phyloP scores from a whole-genome alignment of 2,329 filamentous ascomycete genomes.

The Sphaerulina vaccinii region DNA sequence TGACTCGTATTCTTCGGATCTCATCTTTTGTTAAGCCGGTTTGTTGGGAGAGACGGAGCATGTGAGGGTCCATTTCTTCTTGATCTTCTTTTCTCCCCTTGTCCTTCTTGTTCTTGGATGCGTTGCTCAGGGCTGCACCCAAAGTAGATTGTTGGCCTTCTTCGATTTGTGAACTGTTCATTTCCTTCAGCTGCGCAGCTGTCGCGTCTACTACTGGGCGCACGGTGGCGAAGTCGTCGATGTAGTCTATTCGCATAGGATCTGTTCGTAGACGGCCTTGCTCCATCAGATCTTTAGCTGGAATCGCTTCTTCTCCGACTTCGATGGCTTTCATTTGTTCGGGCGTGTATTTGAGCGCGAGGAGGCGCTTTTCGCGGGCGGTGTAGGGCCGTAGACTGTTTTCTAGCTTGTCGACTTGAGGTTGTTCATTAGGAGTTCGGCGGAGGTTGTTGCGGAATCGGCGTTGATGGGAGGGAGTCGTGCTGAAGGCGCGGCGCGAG shows the following conservation, averaged over 20 bases:
- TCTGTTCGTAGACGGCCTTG: constrained; percentile 73
- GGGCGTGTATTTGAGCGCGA: constrained; percentile 70
- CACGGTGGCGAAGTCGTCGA: constrained; percentile 78
- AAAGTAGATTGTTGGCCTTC: constrained; percentile 23
- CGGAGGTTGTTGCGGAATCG: constrained; percentile 33
- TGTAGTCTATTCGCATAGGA: constrained; percentile 68
- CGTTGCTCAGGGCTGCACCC: neutral
- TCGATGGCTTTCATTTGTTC: constrained; percentile 79
- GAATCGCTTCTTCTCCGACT: constrained; percentile 75
- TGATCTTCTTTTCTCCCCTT: constrained; percentile 41
- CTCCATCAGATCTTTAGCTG: constrained; percentile 68
- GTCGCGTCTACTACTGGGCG: constrained; percentile 73
- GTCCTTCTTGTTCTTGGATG: constrained; percentile 18
- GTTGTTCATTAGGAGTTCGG: constrained; percentile 33
- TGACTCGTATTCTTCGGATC: constrained; percentile 59
- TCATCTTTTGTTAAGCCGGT: constrained; percentile 54
- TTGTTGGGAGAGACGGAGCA: constrained; percentile 55
- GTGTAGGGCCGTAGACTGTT: constrained; percentile 55
- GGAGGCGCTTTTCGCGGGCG: constrained; percentile 60
- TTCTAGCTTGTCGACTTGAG: constrained; percentile 22
- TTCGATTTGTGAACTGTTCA: constrained; percentile 57
- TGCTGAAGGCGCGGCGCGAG: constrained; percentile 43
- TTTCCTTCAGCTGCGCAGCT: constrained; percentile 44
- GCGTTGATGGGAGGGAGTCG: constrained; percentile 39
- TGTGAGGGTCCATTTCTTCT: constrained; percentile 42